phyloP scores from a whole-genome alignment of 2,329 filamentous ascomycete genomes.

The Torrubiellomyces zombiae region DNA sequence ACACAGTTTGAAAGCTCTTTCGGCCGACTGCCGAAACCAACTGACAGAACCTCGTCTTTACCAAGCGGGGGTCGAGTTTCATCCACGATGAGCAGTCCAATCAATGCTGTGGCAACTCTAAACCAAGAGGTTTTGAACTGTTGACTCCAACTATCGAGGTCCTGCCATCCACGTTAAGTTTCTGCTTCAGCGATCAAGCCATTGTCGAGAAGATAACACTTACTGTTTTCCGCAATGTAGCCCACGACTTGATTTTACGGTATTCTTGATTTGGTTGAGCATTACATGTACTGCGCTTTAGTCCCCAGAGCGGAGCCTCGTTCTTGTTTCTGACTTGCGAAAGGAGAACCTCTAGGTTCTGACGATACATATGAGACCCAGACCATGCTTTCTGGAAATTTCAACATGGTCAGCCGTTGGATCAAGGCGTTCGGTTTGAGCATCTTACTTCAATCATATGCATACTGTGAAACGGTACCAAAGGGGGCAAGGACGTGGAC shows the following conservation, averaged over 20 bases:
- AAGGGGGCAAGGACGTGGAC: not conserved
- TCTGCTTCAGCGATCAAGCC: not conserved
- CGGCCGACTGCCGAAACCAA: slow-evolving; percentile 4
- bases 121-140: slow-evolving; percentile 5
- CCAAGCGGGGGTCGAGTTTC: slow-evolving; percentile 3
- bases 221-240: slow-evolving; percentile 3
- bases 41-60: slow-evolving; percentile 4
- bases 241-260: slow-evolving; percentile 3
- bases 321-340: slow-evolving; percentile 1
- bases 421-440: too few relatives aligned
- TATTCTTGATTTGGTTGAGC: slow-evolving; percentile 1
- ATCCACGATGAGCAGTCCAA: slow-evolving; percentile 4
- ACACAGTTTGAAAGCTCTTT: slow-evolving; percentile 4
- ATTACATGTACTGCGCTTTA: slow-evolving; percentile 1
- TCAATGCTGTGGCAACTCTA: slow-evolving; percentile 3
- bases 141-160: slow-evolving; percentile 4
- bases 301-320: slow-evolving; percentile 1
- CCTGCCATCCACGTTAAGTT: not conserved
- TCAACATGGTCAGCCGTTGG: too few relatives aligned
- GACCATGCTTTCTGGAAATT: slow-evolving; percentile 2
- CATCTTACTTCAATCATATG: slow-evolving; percentile 4
- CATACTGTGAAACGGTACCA: slow-evolving; percentile 2
- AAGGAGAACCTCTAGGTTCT: slow-evolving; percentile 2
- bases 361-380: slow-evolving; percentile 1
- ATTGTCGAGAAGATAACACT: not conserved